These are phyloP conservation scores for Clarireedia monteithiana DNA, from an alignment of 2,329 filamentous ascomycete genomes.

Conservation along the genomic window DNA sequence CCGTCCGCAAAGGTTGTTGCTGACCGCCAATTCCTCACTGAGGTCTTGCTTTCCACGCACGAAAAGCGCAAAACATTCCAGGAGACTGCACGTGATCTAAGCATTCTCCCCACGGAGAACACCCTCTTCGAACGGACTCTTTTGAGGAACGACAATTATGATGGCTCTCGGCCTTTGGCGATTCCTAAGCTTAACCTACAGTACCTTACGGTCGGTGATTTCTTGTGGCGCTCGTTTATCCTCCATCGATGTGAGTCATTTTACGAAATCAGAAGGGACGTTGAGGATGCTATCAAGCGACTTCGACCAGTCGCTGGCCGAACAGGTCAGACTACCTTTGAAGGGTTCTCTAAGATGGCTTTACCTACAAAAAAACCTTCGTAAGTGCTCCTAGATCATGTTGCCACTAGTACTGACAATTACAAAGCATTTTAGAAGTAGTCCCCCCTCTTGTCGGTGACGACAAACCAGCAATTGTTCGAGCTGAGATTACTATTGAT, in stretches of 20 bases:
- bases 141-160: conserved; percentile 75
- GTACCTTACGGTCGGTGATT: conserved; percentile 90
- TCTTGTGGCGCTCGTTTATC: conserved; percentile 89
- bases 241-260: conserved; percentile 87
- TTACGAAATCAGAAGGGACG: conserved; percentile 85
- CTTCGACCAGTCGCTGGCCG: conserved; percentile 61
- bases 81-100: conserved; percentile 63
- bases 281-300: conserved; percentile 74
- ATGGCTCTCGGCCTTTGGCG: conserved; percentile 78
- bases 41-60: conserved; percentile 66
- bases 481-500: conserved; percentile 79
- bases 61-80: conserved; percentile 78
- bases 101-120: conserved; percentile 75
- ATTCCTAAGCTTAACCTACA: conserved; percentile 93
- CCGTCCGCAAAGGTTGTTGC: conserved; percentile 55
- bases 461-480: conserved; percentile 72
- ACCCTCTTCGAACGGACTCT: conserved; percentile 73
- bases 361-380: conserved; percentile 78
- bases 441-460: conserved; percentile 77
- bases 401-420: conserved; percentile 10
- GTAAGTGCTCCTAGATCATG: conserved; percentile 14
- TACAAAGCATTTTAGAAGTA: conserved; percentile 65
- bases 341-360: conserved; percentile 87
- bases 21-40: conserved; percentile 58
- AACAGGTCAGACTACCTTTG: conserved; percentile 63